These are phyloP conservation scores for Saprolegnia parasitica DNA, from an alignment of 352 stramenopile genomes.

Conservation along the genomic window DNA sequence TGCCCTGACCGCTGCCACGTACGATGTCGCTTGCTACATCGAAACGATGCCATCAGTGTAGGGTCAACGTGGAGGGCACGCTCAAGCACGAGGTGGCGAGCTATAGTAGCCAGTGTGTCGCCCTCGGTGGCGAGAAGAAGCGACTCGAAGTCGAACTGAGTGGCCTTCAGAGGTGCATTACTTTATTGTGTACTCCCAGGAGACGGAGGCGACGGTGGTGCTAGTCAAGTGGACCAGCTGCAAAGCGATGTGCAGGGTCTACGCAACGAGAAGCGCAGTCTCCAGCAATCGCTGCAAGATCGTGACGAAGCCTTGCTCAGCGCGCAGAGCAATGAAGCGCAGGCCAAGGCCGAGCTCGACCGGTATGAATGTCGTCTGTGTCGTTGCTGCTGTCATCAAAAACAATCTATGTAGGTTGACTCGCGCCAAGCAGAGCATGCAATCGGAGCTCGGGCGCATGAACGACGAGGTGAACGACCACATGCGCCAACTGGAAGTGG, in stretches of 20 bases:
- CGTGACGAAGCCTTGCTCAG: constrained; percentile 35
- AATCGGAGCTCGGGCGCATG: constrained; percentile 50
- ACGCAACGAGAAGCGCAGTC: constrained; percentile 38
- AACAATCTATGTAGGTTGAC: constrained; percentile 29
- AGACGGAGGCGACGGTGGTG: too few relatives aligned
- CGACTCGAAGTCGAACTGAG: constrained; percentile 34
- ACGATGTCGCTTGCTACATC: too few relatives aligned
- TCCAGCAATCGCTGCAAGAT: constrained; percentile 33
- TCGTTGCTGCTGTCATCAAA: not conserved
- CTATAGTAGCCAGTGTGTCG: constrained; percentile 38
- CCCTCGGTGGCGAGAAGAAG: constrained; percentile 40
- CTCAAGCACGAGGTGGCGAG: constrained; percentile 42
- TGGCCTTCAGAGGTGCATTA: constrained; percentile 1
- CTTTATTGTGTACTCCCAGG: too few relatives aligned
- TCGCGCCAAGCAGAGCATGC: constrained; percentile 44
- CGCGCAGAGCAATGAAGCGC: constrained; percentile 31
- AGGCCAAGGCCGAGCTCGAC: constrained; percentile 39
- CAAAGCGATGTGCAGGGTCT: constrained; percentile 34
- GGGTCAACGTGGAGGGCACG: constrained; percentile 40
- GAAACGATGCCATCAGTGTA: constrained; percentile 40
- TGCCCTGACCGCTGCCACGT: constrained; percentile 55
- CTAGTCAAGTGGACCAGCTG: constrained; percentile 36
- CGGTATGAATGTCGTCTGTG: not conserved
- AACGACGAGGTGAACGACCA: constrained; percentile 54
- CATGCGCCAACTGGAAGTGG: constrained; percentile 56